Evolutionary conservation across 129 eudicot species (phyloP), one percentile per base, ranked within the genome.

Genomic region (Tagetes patula): DNA sequence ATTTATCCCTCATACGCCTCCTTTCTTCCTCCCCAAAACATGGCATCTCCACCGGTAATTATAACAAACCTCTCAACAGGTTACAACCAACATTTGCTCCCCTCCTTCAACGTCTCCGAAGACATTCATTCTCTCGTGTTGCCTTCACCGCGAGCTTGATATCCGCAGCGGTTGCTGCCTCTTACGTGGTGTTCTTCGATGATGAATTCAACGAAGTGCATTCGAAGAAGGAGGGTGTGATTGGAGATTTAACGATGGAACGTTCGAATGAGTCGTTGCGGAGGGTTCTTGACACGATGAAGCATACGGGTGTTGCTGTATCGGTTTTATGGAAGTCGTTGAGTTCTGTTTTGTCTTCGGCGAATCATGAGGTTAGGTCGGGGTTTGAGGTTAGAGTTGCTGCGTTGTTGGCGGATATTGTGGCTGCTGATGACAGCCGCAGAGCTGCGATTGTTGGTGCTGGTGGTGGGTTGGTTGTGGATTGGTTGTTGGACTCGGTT

Each of bases 311-410:
- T 14, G 82, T 78, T 8, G 96, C 96, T 2, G 97, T 96, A 0
- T 73, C 99, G 61, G 97, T 95, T 38, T 59, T 95, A 5, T 95
- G 91, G 92, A 84, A 88, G 75, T 95, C 97, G 45, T 72, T 95
- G 80, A 61, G 86, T 69, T 95, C 97, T 13, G 86, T 95, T 36
- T 74, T 95, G 76, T 81, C 95, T 6, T 90, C 96, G 60, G 91
- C 95, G 2, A 94, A 90, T 48, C 75, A 84, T 54, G 94, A 86
- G 87, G 97, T 90, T 31, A 50, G 99, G 83, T 82, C 81, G 5
- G 99, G 97, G 75, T 95, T 95, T 54, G 95, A 95, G 81, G 86
- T 87, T 42, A 77, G 96, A 77, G 99, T 95, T 37, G 97, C 99
- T 43, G 85, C 99, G 14, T 70, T 95, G 39, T 54, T 95, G 74